These are phyloP conservation scores for Candida berthetii DNA, from an alignment of 805 yeast species.

Conservation along the genomic window DNA sequence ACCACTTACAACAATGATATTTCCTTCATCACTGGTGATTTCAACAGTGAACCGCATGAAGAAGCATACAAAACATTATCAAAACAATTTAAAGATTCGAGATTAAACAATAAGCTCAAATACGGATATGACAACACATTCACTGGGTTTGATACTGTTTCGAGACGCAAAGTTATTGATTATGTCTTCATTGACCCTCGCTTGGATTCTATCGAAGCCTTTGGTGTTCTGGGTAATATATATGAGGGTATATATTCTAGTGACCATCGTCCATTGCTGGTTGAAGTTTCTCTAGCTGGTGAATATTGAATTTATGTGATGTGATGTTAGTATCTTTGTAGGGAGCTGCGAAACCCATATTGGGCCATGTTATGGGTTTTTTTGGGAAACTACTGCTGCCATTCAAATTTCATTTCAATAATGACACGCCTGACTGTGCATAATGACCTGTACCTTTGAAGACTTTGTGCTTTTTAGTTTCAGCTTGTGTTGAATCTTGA, in stretches of 20 bases:
- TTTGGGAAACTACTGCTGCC: too few relatives aligned
- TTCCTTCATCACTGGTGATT: constrained; percentile 47
- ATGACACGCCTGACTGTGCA: too few relatives aligned
- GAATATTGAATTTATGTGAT: too few relatives aligned
- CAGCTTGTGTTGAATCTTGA: too few relatives aligned
- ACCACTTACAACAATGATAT: constrained; percentile 28
- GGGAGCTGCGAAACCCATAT: too few relatives aligned
- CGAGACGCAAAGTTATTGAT: constrained; percentile 25
- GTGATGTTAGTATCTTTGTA: too few relatives aligned
- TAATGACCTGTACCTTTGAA: too few relatives aligned
- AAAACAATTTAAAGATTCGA: constrained; percentile 31
- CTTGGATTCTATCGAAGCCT: constrained; percentile 12
- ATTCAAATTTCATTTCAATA: too few relatives aligned
- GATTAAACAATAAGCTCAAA: constrained; percentile 15
- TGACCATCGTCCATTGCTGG: constrained; percentile 41
- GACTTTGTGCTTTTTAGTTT: too few relatives aligned
- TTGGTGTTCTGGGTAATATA: constrained; percentile 32
- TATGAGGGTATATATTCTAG: constrained; percentile 29
- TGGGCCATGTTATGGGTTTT: too few relatives aligned
- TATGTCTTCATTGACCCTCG: constrained; percentile 15
- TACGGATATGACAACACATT: constrained; percentile 42
- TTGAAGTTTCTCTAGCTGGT: constrained; percentile 16
- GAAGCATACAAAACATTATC: constrained; percentile 32
- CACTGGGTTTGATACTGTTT: constrained; percentile 38
- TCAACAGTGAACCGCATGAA: constrained; percentile 44